Percentiles rank a stretch among this genome's conserved stretches.
Conservation (phyloP, 164 flowering plant genomes). For the Vitis rotundifolia region DNA sequence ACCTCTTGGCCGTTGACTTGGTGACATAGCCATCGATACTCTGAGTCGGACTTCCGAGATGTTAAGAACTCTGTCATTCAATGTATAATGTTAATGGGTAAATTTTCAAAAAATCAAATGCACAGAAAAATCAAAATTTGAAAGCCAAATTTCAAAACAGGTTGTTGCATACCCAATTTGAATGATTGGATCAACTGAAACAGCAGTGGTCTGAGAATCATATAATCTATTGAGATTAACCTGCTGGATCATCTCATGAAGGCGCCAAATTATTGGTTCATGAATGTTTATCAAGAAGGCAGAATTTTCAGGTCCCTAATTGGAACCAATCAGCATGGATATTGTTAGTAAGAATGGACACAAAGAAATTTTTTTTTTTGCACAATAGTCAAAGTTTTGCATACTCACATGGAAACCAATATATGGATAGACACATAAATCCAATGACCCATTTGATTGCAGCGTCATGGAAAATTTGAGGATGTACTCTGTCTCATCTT, state of each 20-base stretch:
- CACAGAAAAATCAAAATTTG: background rate
- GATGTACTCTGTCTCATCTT: constrained; percentile 70
- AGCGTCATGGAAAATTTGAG: constrained; percentile 76
- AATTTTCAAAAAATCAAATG: constrained; percentile 6
- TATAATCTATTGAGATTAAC: constrained; percentile 56
- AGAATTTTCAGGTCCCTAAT: constrained; percentile 82
- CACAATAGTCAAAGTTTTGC: background rate
- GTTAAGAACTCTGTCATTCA: constrained; percentile 68
- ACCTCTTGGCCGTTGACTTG: constrained; percentile 94
- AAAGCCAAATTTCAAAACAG: background rate
- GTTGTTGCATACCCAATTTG: constrained; percentile 73
- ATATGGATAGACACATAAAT: constrained; percentile 80
- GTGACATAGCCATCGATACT: constrained; percentile 97
- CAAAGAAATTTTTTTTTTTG: background rate
- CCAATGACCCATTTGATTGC: constrained; percentile 81
- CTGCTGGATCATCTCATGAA: constrained; percentile 96
- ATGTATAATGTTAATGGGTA: constrained; percentile 2
- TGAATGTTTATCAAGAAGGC: constrained; percentile 86
- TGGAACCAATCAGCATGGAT: background rate
- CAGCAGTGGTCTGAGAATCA: constrained; percentile 65
- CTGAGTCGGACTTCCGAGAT: constrained; percentile 88
- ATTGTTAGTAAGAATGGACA: background rate
- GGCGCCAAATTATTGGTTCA: constrained; percentile 98
- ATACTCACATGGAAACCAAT: constrained; percentile 80
- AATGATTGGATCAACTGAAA: constrained; percentile 89